phyloP scores from a whole-genome alignment of 805 yeast genomes.

The Cyberlindnera americana region DNA sequence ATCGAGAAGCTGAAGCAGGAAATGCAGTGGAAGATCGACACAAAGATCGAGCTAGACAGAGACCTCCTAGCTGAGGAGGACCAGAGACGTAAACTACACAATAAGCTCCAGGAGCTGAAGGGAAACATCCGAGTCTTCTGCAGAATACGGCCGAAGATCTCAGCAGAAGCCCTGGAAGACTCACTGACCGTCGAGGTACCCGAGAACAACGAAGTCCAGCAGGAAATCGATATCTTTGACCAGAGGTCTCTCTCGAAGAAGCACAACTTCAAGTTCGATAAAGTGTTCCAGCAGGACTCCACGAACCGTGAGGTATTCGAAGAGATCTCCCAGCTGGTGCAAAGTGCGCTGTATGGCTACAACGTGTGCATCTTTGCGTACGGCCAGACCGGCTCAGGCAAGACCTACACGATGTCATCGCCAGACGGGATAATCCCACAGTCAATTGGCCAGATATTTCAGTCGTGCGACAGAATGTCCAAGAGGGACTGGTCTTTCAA shows the following conservation, averaged over 20 bases:
- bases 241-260: constrained; percentile 13
- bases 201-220: constrained; percentile 27
- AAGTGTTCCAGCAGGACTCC: constrained; percentile 56
- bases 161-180: constrained; percentile 24
- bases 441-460: constrained; percentile 68
- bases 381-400: constrained; percentile 97
- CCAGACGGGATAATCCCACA: constrained; percentile 78
- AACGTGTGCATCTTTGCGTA: constrained; percentile 94
- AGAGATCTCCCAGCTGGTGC: constrained; percentile 83
- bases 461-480: constrained; percentile 41
- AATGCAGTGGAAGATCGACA: constrained; percentile 28
- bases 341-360: constrained; percentile 81
- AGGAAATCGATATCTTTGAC: constrained; percentile 22
- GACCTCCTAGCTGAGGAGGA: constrained; percentile 48
- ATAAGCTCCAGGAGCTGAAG: constrained; percentile 75
- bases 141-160: constrained; percentile 63
- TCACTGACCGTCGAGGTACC: constrained; percentile 32
- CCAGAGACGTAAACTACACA: constrained; percentile 61
- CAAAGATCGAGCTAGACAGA: constrained; percentile 31
- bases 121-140: constrained; percentile 93
- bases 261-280: constrained; percentile 66
- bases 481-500: constrained; percentile 60
- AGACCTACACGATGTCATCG: constrained; percentile 85
- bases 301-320: constrained; percentile 67
- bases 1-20: constrained; percentile 20